Conservation (phyloP, 805 yeast species). For the Komagataella mondaviorum region DNA sequence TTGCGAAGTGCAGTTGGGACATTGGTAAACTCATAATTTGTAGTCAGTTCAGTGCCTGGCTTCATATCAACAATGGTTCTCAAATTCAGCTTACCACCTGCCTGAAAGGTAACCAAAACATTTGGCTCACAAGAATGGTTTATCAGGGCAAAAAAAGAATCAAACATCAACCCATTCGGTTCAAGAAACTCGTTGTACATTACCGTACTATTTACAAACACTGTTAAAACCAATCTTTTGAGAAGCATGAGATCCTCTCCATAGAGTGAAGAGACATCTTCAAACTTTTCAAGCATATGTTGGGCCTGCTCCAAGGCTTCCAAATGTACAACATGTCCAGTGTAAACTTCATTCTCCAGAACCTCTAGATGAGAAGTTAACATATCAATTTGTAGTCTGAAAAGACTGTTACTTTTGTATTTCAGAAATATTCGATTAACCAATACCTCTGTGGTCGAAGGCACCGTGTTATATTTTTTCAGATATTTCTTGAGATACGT, state of each 20-base stretch:
- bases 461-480: not conserved
- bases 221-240: not conserved
- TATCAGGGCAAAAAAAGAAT: constrained; percentile 21
- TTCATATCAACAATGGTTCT: constrained; percentile 9
- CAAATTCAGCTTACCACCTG: constrained; percentile 7
- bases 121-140: constrained; percentile 29
- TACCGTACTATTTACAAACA: constrained; percentile 17
- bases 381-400: not conserved
- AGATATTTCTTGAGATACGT: not conserved
- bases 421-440: not conserved
- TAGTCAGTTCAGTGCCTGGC: constrained; percentile 14
- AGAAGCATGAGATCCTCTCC: not conserved
- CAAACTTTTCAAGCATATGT: not conserved
- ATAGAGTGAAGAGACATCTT: not conserved
- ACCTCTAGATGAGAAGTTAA: constrained; percentile 1
- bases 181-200: constrained; percentile 14
- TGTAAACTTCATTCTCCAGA: not conserved
- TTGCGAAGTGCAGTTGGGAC: constrained; percentile 17
- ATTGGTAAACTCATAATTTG: constrained; percentile 16
- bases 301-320: not conserved
- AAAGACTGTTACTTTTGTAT: not conserved
- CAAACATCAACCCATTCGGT: constrained; percentile 20
- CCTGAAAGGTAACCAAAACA: constrained; percentile 11
- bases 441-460: not conserved
- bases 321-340: not conserved